A percentile compares a stretch with the other conserved stretches of the same genome.
These are phyloP conservation scores for Knoxdaviesia capensis DNA, from an alignment of 2,329 filamentous ascomycete species.

Conservation along the genomic window DNA sequence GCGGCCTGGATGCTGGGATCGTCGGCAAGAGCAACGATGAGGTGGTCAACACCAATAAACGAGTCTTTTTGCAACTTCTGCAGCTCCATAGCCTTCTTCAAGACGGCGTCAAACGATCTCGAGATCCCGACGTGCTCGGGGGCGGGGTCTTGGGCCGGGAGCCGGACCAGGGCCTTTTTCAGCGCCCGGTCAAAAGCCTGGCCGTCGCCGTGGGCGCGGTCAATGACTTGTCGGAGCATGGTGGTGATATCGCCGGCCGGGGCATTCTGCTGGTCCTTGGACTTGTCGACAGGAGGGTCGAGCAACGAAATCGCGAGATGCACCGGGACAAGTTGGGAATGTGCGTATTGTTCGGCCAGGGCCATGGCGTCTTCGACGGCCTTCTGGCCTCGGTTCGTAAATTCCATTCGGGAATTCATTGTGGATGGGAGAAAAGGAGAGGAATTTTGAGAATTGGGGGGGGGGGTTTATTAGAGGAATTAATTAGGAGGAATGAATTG, in stretches of 20 bases:
- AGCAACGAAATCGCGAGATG: constrained; percentile 74
- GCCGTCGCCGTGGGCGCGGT: constrained; percentile 80
- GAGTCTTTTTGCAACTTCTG: constrained; percentile 97
- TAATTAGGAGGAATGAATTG: too few relatives aligned
- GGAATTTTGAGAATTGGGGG: too few relatives aligned
- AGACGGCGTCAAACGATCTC: constrained; percentile 60
- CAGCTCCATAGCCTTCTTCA: constrained; percentile 69
- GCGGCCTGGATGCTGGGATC: constrained; percentile 53
- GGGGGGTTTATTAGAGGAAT: too few relatives aligned
- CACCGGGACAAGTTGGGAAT: constrained; percentile 76
- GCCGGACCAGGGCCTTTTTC: constrained; percentile 77
- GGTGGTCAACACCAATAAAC: constrained; percentile 84
- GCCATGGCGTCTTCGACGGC: constrained; percentile 75
- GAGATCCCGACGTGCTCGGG: constrained; percentile 74
- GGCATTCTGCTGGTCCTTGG: constrained; percentile 66
- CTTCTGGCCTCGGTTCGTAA: constrained; percentile 83
- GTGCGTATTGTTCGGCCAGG: constrained; percentile 73
- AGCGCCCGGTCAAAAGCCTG: constrained; percentile 74
- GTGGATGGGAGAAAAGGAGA: constrained; percentile 9
- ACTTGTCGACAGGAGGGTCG: constrained; percentile 53
- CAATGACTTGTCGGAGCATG: constrained; percentile 88
- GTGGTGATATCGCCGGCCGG: constrained; percentile 43
- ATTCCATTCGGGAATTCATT: constrained; percentile 68
- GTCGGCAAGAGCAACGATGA: constrained; percentile 71
- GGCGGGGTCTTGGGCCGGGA: constrained; percentile 87